Evolutionary conservation across 2,329 filamentous ascomycete species (phyloP).

Genomic region (Lachnum nothofagi): DNA sequence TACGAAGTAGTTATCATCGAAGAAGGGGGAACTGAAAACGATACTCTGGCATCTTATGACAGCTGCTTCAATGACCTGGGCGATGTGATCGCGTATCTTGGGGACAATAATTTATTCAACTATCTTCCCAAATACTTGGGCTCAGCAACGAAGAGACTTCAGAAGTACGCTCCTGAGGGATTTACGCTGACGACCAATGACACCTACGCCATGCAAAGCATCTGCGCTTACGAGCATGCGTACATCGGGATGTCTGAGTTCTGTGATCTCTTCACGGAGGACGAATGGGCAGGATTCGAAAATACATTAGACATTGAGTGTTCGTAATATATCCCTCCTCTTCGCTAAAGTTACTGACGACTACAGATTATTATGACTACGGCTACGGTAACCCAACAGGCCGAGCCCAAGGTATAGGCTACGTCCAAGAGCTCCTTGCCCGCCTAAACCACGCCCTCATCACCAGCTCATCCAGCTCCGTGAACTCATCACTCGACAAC

Average conservation of each 20-base stretch:
- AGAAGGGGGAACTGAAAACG: constrained; percentile 46
- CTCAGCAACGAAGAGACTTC: constrained; percentile 42
- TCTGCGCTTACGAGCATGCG: constrained; percentile 50
- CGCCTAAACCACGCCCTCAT: constrained; percentile 66
- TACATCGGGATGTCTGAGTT: constrained; percentile 48
- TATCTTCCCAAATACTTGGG: constrained; percentile 45
- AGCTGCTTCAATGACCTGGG: constrained; percentile 41
- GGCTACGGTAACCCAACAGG: constrained; percentile 74
- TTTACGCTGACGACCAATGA: constrained; percentile 47
- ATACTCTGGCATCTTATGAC: constrained; percentile 48
- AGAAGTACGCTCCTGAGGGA: constrained; percentile 41
- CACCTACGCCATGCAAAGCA: constrained; percentile 46
- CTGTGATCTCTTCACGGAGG: constrained; percentile 48
- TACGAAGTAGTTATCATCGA: constrained; percentile 48
- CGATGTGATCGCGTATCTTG: constrained; percentile 26
- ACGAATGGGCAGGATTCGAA: constrained; percentile 52
- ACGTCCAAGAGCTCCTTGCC: constrained; percentile 77
- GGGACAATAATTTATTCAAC: constrained; percentile 38
- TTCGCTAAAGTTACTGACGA: not conserved
- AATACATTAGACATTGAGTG: constrained; percentile 49
- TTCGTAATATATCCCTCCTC: constrained; percentile 30
- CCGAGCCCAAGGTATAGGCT: constrained; percentile 79
- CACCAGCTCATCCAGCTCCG: constrained; percentile 61
- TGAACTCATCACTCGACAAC: constrained; percentile 69
- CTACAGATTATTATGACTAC: constrained; percentile 57